phyloP scores from a whole-genome alignment of 2,329 filamentous ascomycete species.

The Septoria petroselini region DNA sequence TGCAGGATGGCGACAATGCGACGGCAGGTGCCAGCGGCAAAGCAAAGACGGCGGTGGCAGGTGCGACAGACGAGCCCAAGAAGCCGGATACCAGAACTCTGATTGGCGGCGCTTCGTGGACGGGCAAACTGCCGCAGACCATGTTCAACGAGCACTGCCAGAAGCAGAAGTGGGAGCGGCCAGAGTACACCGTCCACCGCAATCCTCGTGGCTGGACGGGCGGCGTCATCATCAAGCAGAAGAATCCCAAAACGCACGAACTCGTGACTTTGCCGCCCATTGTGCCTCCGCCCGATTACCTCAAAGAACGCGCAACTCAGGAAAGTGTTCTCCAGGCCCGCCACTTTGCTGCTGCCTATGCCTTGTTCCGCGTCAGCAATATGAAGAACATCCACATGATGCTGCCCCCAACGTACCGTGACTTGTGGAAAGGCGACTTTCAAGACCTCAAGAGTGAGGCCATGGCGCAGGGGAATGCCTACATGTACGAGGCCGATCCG shows the following conservation, averaged over 20 bases:
- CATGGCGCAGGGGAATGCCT: conserved; percentile 69
- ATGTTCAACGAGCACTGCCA: conserved; percentile 91
- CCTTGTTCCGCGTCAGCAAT: conserved; percentile 84
- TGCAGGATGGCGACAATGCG: conserved; percentile 14
- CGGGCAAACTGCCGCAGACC: conserved; percentile 91
- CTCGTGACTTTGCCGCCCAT: conserved; percentile 73
- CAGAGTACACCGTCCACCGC: conserved; percentile 72
- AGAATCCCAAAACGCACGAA: conserved; percentile 80
- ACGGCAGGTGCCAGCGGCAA: conserved; percentile 16
- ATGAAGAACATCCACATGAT: conserved; percentile 96
- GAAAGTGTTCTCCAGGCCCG: conserved; percentile 83
- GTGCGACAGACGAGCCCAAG: conserved; percentile 45
- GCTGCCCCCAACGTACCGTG: conserved; percentile 83
- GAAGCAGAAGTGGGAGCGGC: conserved; percentile 91
- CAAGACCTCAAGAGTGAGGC: conserved; percentile 77
- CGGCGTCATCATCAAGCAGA: conserved; percentile 70
- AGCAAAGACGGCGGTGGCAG: conserved; percentile 22
- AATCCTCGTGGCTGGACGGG: conserved; percentile 53
- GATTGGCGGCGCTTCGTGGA: conserved; percentile 95
- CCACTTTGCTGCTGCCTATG: conserved; percentile 90
- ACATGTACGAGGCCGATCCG: conserved; percentile 95
- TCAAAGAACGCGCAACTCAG: conserved; percentile 66
- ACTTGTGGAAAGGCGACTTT: conserved; percentile 87
- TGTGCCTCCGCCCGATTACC: conserved; percentile 72
- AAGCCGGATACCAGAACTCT: conserved; percentile 67